These are phyloP conservation scores for Eimeria sp. DNA, from an alignment of 169 alveolate genomes.

Conservation along the genomic window DNA sequence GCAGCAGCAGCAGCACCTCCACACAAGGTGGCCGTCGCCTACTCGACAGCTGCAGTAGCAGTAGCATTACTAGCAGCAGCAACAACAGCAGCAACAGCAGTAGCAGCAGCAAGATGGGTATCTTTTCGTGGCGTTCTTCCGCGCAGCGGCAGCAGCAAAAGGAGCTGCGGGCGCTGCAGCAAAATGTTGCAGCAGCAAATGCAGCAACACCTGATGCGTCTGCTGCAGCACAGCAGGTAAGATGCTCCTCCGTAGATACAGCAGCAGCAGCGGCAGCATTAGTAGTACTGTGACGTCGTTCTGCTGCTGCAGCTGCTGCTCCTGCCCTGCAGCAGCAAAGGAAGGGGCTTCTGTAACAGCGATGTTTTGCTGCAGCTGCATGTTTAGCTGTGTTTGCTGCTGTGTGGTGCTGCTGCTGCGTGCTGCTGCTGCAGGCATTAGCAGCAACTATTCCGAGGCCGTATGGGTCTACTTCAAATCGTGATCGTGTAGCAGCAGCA, in stretches of 20 bases:
- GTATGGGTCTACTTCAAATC: neutral
- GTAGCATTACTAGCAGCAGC: too few species aligned
- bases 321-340: neutral
- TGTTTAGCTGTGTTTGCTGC: neutral
- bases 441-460: constrained; percentile 29
- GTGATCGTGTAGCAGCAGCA: constrained; percentile 6
- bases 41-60: neutral
- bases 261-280: neutral
- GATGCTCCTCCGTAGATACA: neutral
- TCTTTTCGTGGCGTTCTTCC: constrained; percentile 36
- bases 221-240: constrained; percentile 34
- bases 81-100: constrained; percentile 12
- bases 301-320: neutral
- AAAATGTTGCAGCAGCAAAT: neutral
- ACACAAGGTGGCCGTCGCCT: neutral
- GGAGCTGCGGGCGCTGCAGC: constrained; percentile 30
- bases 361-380: neutral
- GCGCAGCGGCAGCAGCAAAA: constrained; percentile 30
- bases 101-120: constrained; percentile 6
- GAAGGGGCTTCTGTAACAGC: too few species aligned
- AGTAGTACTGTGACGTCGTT: neutral
- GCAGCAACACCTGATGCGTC: constrained; percentile 21
- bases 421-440: constrained; percentile 34
- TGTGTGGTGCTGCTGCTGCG: constrained; percentile 8
- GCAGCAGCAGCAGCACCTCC: neutral